Evolutionary conservation across 2,329 filamentous ascomycete genomes (phyloP), one percentile per base, ranked within the genome.

Genomic region (Aureobasidium sp.): DNA sequence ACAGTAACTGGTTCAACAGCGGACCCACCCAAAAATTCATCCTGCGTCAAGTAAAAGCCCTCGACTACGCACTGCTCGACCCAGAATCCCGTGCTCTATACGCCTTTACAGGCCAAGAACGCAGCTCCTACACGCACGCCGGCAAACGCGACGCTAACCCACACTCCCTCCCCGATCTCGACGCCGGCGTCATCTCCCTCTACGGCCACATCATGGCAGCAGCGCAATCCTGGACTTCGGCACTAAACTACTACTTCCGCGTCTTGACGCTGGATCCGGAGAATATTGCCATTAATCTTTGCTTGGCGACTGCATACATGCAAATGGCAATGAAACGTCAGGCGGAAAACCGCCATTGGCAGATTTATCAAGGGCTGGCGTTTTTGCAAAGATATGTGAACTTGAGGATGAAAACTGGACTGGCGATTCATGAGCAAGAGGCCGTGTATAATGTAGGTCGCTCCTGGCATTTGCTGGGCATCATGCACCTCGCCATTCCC

Each of bases 161-260:
- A 27, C 45, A 53, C 37, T 37, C 47, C 11, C 47, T 63, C 70
- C 75, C 3, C 5, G 77, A 82, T 15, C 80, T 95, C 65, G 92
- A 97, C 71, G 84, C 91, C 8, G 88, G 87, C 29, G 80, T 97
- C 11, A 82, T 99, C 14, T 88, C 92, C 72, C 82, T 96, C 0
- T 97, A 97, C 71, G 94, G 90, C 0, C 90, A 97, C 71, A 91
- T 97, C 64, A 80, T 97, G 5, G 91, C 91, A 68, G 87, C 87
- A 0, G 91, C 90, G 2, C 90, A 87, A 55, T 91, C 87, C 67
- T 96, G 94, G 75, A 85, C 86, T 15, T 90, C 88, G 68, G 90
- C 94, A 0, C 77, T 97, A 37, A 92, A 89, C 68, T 97, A 96
- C 77, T 96, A 96, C 70, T 85, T 92, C 69, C 77, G 80, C 37